Conservation (phyloP, 352 stramenopile genomes). For the Phytophthora boehmeriae region DNA sequence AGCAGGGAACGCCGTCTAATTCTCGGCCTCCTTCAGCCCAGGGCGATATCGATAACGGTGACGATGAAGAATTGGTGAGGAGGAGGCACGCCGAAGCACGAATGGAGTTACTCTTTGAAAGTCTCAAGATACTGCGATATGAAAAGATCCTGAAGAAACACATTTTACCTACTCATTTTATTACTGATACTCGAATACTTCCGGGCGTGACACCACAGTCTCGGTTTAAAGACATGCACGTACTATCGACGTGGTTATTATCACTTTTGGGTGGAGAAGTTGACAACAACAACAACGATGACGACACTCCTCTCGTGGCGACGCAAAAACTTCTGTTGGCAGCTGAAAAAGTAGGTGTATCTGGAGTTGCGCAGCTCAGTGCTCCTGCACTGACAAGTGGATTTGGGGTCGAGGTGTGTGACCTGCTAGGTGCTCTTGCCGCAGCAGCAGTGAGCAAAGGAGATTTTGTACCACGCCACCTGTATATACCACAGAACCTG, state of each 20-base stretch:
- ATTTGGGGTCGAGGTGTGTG: slow-evolving; percentile 53
- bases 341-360: slow-evolving; percentile 49
- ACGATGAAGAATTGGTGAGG: slow-evolving; percentile 31
- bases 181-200: slow-evolving; percentile 24
- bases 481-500: slow-evolving; percentile 43
- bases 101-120: slow-evolving; percentile 81
- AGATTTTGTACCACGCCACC: slow-evolving; percentile 19
- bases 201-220: slow-evolving; percentile 29
- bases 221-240: slow-evolving; percentile 56
- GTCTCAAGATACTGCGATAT: slow-evolving; percentile 57
- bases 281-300: slow-evolving; percentile 19
- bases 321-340: slow-evolving; percentile 62
- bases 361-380: slow-evolving; percentile 35
- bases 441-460: slow-evolving; percentile 37
- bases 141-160: slow-evolving; percentile 44
- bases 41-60: slow-evolving; percentile 3
- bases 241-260: slow-evolving; percentile 53
- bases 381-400: slow-evolving; percentile 50
- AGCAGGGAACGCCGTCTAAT: slow-evolving; percentile 30
- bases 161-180: slow-evolving; percentile 60
- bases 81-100: slow-evolving; percentile 40
- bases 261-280: slow-evolving; percentile 31
- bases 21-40: slow-evolving; percentile 47
- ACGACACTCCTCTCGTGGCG: slow-evolving; percentile 28
- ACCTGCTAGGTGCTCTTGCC: slow-evolving; percentile 55